Evolutionary conservation across 2,329 filamentous ascomycete species (phyloP), one percentile per base, ranked within the genome.

Genomic region (Alternaria rosae): DNA sequence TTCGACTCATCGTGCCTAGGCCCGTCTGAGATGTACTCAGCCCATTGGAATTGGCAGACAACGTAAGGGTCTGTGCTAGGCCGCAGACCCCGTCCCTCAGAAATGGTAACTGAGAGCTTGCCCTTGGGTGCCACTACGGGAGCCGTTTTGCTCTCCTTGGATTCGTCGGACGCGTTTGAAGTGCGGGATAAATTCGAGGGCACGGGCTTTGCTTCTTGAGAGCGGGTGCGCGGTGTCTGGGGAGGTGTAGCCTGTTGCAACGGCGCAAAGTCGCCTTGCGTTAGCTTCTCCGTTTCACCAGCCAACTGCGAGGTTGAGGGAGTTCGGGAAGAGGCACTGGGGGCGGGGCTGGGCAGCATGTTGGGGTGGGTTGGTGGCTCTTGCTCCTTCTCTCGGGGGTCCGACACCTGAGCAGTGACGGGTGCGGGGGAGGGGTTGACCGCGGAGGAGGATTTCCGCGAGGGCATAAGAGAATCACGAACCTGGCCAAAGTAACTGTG

Each of bases 401-500:
- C 66, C 59, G 64, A 59, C 25, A 63, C 62, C 64, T 65, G 43
- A 45, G 66, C 72, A 71, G 74, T 63, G 63, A 67, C 66, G 62
- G 69, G 68, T 72, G 75, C 75, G 74, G 79, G 78, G 76, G 75
- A 74, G 70, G 75, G 71, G 71, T 74, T 76, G 62, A 72, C 71
- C 70, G 72, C 68, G 70, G 77, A 79, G 65, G 76, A 78, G 72
- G 78, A 61, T 10, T 61, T 80, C 72, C 77, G 75, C 68, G 76
- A 73, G 68, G 76, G 73, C 70, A 79, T 77, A 87, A 88, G 86
- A 74, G 78, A 80, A 69, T 88, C 87, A 97, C 95, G 90, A 97
- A 99, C 95, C 94, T 99, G 95, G 85, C 91, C 91, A 87, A 98
- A 97, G 86, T 95, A 97, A 86, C 91, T 96, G 81, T 89, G 88